Percentiles rank a stretch among this genome's conserved stretches.
Conservation (phyloP, 2,329 filamentous ascomycete species). For the Penicillium expansum region DNA sequence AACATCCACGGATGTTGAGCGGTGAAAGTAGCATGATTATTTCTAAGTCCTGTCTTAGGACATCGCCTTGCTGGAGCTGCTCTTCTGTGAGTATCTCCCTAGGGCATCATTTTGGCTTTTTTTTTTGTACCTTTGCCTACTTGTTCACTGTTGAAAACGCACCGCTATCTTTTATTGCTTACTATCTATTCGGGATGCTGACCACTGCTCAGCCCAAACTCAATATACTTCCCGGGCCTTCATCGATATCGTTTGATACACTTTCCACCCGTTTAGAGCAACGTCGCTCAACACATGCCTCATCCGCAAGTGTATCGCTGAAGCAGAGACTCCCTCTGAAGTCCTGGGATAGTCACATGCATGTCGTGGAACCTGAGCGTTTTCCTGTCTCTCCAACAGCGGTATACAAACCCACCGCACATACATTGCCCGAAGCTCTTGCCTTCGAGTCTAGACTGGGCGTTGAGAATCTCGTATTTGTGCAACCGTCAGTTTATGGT, state of each 20-base stretch:
- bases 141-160: not conserved
- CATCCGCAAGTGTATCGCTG: slow-evolving; percentile 11
- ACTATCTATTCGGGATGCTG: slow-evolving; percentile 22
- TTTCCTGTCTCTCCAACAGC: slow-evolving; percentile 52
- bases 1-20: slow-evolving; percentile 18
- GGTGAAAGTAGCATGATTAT: slow-evolving; percentile 16
- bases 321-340: slow-evolving; percentile 29
- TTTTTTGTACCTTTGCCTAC: not conserved
- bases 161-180: not conserved
- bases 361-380: slow-evolving; percentile 55
- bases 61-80: slow-evolving; percentile 9
- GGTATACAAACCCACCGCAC: slow-evolving; percentile 51
- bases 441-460: slow-evolving; percentile 52
- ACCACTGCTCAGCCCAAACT: slow-evolving; percentile 25
- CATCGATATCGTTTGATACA: slow-evolving; percentile 18
- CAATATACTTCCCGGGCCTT: slow-evolving; percentile 12
- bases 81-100: slow-evolving; percentile 14
- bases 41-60: slow-evolving; percentile 10
- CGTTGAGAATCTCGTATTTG: slow-evolving; percentile 57
- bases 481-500: slow-evolving; percentile 63
- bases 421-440: slow-evolving; percentile 53
- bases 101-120: not conserved
- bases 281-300: slow-evolving; percentile 14
- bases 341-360: slow-evolving; percentile 64
- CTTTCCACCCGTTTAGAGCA: slow-evolving; percentile 8